These are phyloP conservation scores for Amoebophrya sp. DNA, from an alignment of 169 alveolate genomes.

Conservation along the genomic window DNA sequence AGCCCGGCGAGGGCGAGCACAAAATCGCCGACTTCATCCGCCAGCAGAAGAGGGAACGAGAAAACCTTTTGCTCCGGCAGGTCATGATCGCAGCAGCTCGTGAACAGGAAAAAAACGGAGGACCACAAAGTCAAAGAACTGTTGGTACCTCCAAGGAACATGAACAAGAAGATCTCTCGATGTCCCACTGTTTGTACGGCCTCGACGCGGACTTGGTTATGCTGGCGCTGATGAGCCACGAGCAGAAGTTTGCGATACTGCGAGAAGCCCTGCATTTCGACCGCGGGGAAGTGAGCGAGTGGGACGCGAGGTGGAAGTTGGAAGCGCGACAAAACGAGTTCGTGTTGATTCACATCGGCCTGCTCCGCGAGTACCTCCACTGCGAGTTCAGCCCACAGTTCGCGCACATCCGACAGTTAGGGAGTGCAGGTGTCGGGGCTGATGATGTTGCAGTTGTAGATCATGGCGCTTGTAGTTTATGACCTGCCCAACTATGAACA, in stretches of 20 bases:
- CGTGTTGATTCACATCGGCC: slow-evolving; percentile 35
- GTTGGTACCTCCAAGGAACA: background rate
- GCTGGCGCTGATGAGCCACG: slow-evolving; percentile 81
- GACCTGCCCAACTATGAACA: too few species aligned
- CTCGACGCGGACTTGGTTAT: slow-evolving; percentile 97
- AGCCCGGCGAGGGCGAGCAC: slow-evolving; percentile 98
- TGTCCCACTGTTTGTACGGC: slow-evolving; percentile 96
- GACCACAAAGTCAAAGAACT: background rate
- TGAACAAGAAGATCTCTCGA: too few species aligned
- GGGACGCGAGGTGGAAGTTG: background rate
- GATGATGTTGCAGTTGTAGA: too few species aligned
- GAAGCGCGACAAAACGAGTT: background rate
- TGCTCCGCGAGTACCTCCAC: slow-evolving; percentile 40
- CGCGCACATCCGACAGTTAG: too few species aligned
- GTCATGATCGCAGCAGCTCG: slow-evolving; percentile 55
- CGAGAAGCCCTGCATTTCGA: slow-evolving; percentile 49
- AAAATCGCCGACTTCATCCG: slow-evolving; percentile 91
- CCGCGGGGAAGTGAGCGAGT: background rate
- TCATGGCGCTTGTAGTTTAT: too few species aligned
- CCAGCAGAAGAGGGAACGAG: slow-evolving; percentile 35
- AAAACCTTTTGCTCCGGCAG: slow-evolving; percentile 7
- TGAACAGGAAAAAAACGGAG: background rate
- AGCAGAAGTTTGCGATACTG: slow-evolving; percentile 64
- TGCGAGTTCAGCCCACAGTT: background rate
- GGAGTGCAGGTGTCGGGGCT: too few species aligned